phyloP scores from a whole-genome alignment of 768 basidiomycete species.

The Tylopilus plumbeoviolaceoides region DNA sequence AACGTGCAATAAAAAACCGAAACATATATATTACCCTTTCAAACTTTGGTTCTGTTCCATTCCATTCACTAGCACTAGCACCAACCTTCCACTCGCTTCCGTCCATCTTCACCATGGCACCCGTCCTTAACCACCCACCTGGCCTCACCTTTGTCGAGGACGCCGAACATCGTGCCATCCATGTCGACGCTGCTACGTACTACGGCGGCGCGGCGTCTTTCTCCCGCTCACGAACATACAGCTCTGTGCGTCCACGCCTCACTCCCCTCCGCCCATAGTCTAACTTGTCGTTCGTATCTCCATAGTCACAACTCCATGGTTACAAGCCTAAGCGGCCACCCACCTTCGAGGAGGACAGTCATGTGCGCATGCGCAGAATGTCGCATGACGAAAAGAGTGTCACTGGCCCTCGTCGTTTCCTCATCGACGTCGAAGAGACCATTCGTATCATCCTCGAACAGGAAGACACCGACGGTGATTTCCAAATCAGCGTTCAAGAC shows the following conservation, averaged over 20 bases:
- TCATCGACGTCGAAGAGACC: slow-evolving; percentile 98
- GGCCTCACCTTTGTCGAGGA: slow-evolving; percentile 68
- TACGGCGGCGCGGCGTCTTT: slow-evolving; percentile 79
- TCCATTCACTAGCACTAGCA: background rate
- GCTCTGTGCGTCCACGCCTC: slow-evolving; percentile 52
- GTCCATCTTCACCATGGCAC: slow-evolving; percentile 62
- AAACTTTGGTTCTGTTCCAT: no score
- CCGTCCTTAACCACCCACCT: slow-evolving; percentile 58
- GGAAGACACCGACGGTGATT: slow-evolving; percentile 96
- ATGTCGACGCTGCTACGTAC: slow-evolving; percentile 74
- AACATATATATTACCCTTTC: slow-evolving; percentile 15
- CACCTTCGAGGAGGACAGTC: slow-evolving; percentile 74
- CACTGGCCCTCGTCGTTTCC: slow-evolving; percentile 78
- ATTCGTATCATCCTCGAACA: slow-evolving; percentile 95
- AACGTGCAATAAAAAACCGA: background rate
- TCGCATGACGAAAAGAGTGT: slow-evolving; percentile 91
- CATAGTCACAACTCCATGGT: slow-evolving; percentile 66
- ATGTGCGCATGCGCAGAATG: slow-evolving; percentile 70
- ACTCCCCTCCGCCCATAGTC: slow-evolving; percentile 2
- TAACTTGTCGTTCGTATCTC: slow-evolving; percentile 15
- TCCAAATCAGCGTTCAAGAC: slow-evolving; percentile 94
- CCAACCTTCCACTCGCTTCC: no score
- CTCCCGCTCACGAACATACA: slow-evolving; percentile 84
- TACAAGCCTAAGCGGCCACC: slow-evolving; percentile 69
- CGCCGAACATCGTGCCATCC: slow-evolving; percentile 39